These are phyloP conservation scores for Letharia columbiana DNA, from an alignment of 495 filamentous ascomycete genomes.

Conservation along the genomic window DNA sequence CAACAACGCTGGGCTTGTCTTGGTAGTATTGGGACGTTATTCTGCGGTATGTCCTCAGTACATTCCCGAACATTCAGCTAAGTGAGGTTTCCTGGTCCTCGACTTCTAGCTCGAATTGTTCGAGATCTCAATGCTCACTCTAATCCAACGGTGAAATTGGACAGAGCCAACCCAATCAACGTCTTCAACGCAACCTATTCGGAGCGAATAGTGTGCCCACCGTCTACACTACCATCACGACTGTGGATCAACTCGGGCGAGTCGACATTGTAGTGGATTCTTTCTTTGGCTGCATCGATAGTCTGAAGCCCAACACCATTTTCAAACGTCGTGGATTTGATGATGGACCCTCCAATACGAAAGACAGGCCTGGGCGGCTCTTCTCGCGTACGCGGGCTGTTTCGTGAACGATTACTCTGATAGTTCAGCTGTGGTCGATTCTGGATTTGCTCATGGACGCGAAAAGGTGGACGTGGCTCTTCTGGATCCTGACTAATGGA, in stretches of 20 bases:
- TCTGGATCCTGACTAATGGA: slow-evolving; percentile 20
- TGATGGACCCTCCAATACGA: slow-evolving; percentile 44
- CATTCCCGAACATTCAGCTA: too few species aligned
- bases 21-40: too few species aligned
- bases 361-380: slow-evolving; percentile 38
- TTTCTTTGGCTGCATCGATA: neutral
- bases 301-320: neutral
- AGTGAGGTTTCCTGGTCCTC: too few species aligned
- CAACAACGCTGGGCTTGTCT: too few species aligned
- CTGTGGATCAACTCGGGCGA: neutral
- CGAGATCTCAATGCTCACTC: too few species aligned
- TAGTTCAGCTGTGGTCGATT: slow-evolving; percentile 21
- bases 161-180: neutral
- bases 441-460: slow-evolving; percentile 16
- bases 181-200: neutral
- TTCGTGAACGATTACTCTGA: slow-evolving; percentile 29
- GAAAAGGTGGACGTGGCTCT: slow-evolving; percentile 16
- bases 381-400: slow-evolving; percentile 21
- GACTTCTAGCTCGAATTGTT: too few species aligned
- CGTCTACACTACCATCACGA: neutral
- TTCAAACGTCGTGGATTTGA: slow-evolving; percentile 21
- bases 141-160: too few species aligned
- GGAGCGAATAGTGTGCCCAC: neutral
- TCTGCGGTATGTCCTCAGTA: too few species aligned
- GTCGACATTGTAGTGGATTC: neutral